phyloP scores from a whole-genome alignment of 2,329 filamentous ascomycete species.

The Scedosporium apiospermum region DNA sequence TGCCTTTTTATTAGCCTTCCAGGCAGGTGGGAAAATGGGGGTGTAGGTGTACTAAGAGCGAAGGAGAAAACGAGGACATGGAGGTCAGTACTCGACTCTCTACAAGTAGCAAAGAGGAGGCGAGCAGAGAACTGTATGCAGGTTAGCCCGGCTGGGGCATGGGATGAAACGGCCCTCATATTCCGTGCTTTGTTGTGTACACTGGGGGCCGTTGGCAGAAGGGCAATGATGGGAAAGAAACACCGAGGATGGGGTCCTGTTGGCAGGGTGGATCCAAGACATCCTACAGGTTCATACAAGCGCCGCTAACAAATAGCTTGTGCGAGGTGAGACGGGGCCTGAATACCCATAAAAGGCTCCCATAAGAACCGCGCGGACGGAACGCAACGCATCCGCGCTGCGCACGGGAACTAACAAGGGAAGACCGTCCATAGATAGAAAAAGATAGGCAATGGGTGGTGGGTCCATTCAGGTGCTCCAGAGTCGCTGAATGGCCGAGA shows the following conservation, averaged over 20 bases:
- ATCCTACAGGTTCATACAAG: constrained; percentile 4
- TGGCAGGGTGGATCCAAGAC: not conserved
- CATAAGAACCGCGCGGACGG: constrained; percentile 7
- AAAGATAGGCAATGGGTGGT: not conserved
- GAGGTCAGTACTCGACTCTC: not conserved
- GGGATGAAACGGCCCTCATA: not conserved
- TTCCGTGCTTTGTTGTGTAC: not conserved
- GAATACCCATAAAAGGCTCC: not conserved
- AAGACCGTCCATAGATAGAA: constrained; percentile 7
- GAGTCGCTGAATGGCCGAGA: not conserved
- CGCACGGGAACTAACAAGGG: constrained; percentile 1
- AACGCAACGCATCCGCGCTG: constrained; percentile 6
- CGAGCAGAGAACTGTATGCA: not conserved
- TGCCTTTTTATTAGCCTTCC: not conserved
- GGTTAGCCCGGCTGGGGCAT: not conserved
- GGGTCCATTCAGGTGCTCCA: not conserved
- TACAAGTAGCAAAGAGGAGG: not conserved
- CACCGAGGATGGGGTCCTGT: not conserved
- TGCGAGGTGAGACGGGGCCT: not conserved
- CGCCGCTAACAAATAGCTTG: constrained; percentile 2
- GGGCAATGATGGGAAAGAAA: not conserved
- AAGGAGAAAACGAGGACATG: not conserved
- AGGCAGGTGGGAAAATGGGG: not conserved
- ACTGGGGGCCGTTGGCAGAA: not conserved
- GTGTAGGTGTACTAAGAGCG: not conserved